A percentile compares a stretch with the other conserved stretches of the same genome.
phyloP scores from a whole-genome alignment of 768 basidiomycete genomes.

The Amyloporia xantha region DNA sequence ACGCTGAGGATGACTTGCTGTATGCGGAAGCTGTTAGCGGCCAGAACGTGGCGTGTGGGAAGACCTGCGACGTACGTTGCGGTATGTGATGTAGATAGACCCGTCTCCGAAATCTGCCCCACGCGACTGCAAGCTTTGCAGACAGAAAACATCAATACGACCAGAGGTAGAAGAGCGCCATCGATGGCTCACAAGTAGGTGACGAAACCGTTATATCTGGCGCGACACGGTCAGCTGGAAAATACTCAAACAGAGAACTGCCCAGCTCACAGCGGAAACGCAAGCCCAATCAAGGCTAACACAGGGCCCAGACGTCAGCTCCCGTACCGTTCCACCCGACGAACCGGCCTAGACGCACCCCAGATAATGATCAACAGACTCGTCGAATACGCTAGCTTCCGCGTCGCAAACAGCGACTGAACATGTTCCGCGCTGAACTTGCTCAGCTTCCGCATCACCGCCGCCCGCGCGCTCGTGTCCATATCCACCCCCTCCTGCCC shows the following conservation, averaged over 20 bases:
- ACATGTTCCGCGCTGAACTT: slow-evolving; percentile 38
- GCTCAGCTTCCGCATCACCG: slow-evolving; percentile 33
- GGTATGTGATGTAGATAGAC: slow-evolving; percentile 64
- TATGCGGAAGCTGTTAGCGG: neutral
- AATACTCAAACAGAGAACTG: neutral
- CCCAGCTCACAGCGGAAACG: slow-evolving; percentile 54
- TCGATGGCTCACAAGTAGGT: slow-evolving; percentile 47
- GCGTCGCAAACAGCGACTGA: slow-evolving; percentile 42
- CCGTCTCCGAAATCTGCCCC: slow-evolving; percentile 67
- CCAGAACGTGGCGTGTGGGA: neutral
- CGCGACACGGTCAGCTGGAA: neutral
- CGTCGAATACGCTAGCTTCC: slow-evolving; percentile 34
- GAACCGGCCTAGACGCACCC: slow-evolving; percentile 1
- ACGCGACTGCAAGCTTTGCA: slow-evolving; percentile 56
- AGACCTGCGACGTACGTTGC: slow-evolving; percentile 42
- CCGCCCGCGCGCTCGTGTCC: slow-evolving; percentile 32
- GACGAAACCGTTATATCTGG: slow-evolving; percentile 45
- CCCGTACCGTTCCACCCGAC: neutral
- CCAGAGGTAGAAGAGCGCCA: too few species aligned
- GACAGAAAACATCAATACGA: too few species aligned
- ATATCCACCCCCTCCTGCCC: slow-evolving; percentile 15
- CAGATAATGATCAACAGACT: slow-evolving; percentile 2
- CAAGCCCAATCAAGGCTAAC: slow-evolving; percentile 67
- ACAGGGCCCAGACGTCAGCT: slow-evolving; percentile 8
- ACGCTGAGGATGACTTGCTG: slow-evolving; percentile 53